Base-by-base conservation (phyloP, 2,329 filamentous ascomycete species). In the Aspergillus vadensis region DNA sequence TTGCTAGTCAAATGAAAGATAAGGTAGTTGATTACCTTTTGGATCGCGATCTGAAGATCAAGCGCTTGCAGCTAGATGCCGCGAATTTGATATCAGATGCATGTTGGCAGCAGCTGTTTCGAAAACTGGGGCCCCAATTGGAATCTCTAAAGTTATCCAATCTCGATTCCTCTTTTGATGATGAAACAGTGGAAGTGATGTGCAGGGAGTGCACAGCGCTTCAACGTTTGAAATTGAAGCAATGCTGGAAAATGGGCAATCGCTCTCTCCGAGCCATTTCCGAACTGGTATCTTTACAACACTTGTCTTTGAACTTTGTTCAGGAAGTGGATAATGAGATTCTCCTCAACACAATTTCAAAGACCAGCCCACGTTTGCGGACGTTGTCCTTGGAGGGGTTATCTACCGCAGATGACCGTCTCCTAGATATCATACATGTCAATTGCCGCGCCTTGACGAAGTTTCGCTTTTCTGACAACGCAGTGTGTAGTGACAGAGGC, bases 1-100 rank as follows among this genome's bases (percentile, higher is more conserved):
- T 93, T 69, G 91, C 89, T n/a, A 91, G 95, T 53, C 93, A 97
- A 71, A 89, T 97, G 81, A 97, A 96, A 76, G 90, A 97, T 69
- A 82, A 83, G 41, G 90, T 92, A 44, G 84, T 97, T 75, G 86
- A 91, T 55, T 97, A 94, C 73, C 85, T 97, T 70, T 81, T 91
- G 19, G 87, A 87, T 58, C 90, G 91, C 51, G 84, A 90, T 53
- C 84, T 86, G 53, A 77, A 84, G 8, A 80, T 97, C n/a, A 85
- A 87, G 61, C 83, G 86, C 58, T 81, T 98, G 47, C 90, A 92
- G 64, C 82, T 98, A 0, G 89, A 95, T 64, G 91, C 92, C 10
- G 87, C 91, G 9, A 98, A 97, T 66, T 85, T 98, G 0, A 80
- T 98, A 15, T 88, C 89, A 9, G 88, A 95, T 62, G 80, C 83